Base-by-base conservation (phyloP, 805 yeast genomes). In the Saccharomycopsis fodiens region DNA sequence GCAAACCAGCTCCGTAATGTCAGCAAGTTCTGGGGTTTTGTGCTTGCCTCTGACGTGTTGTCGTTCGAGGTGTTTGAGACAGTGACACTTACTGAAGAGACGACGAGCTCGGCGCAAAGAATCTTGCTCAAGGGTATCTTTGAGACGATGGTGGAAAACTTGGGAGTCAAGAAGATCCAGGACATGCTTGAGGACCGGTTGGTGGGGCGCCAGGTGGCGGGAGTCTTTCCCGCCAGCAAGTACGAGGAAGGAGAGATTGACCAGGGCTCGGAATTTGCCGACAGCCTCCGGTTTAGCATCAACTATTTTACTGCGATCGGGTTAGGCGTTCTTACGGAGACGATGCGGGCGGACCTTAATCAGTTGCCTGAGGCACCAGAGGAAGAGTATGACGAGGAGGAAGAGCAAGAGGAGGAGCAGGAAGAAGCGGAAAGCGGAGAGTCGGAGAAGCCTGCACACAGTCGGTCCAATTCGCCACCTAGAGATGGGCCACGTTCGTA, bases 241-340 rank as follows among this genome's bases (percentile, higher is more conserved):
- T 16, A 22, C 53, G 21, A 54, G 2, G 54, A 53, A 35, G 55
- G 42, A 5, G 62, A 64, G 22, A 58, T 64, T 2, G 43, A 29
- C 16, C 23, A 17, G 13, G 15, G 19, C 17, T 31, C 42, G 2
- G 63, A 62, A 1, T 70, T 69, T 45, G 67, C 70, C 4, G 80
- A 77, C 7, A 65, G 74, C 52, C 64, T 82, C 12, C 68, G 91
- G 48, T 91, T 89, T 59, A 73, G 94, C 1, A 87, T 88, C 58
- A 91, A 91, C 58, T 91, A 73, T 59, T 91, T 91, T 62, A 91
- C 97, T 0, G 96, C 97, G 1, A 87, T 91, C 51, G 94, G 94
- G 0, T 60, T 91, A 41, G 97, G 97, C 38, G 71, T 73, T 2
- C 59, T 91, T 47, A 89, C 97, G 0, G 95, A 86, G 32, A 74